Evolutionary conservation across 1,139 yeast species (phyloP).

Genomic region (Kazachstania sp.): DNA sequence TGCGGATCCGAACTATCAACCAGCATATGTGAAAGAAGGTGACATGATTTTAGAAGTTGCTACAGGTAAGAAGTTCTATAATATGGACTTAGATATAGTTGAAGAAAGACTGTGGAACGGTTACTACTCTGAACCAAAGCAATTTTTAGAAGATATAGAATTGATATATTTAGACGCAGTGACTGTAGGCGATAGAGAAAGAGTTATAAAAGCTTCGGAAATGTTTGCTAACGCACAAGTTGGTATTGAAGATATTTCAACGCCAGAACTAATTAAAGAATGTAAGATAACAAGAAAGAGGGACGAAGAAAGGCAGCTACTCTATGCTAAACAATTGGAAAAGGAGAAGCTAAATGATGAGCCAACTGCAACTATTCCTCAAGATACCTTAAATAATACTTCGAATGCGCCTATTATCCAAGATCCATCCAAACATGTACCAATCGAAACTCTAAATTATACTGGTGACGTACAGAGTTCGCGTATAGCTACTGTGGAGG

Average conservation of each 20-base stretch:
- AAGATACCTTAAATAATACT: neutral
- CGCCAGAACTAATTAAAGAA: slow-evolving; percentile 62
- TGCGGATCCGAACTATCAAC: slow-evolving; percentile 30
- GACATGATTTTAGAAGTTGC: slow-evolving; percentile 72
- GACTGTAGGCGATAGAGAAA: slow-evolving; percentile 72
- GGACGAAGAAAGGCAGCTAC: slow-evolving; percentile 49
- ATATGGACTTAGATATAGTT: slow-evolving; percentile 88
- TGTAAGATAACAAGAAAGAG: slow-evolving; percentile 69
- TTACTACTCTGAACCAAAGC: slow-evolving; percentile 85
- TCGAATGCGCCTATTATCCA: neutral
- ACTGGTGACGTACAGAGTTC: neutral
- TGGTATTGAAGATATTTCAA: slow-evolving; percentile 81
- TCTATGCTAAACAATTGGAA: slow-evolving; percentile 35
- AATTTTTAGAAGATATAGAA: slow-evolving; percentile 74
- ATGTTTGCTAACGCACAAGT: slow-evolving; percentile 96
- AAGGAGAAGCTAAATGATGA: slow-evolving; percentile 6
- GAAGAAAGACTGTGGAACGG: slow-evolving; percentile 98
- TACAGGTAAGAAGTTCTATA: slow-evolving; percentile 65
- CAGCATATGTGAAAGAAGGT: slow-evolving; percentile 52
- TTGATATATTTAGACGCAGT: slow-evolving; percentile 75
- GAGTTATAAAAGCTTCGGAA: slow-evolving; percentile 82
- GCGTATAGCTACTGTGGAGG: slow-evolving; percentile 3
- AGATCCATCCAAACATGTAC: neutral
- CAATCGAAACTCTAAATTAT: neutral
- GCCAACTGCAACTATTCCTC: neutral